Percentiles rank a stretch among this genome's conserved stretches.
These are phyloP conservation scores for Suillus americanus DNA, from an alignment of 768 basidiomycete genomes.

Conservation along the genomic window DNA sequence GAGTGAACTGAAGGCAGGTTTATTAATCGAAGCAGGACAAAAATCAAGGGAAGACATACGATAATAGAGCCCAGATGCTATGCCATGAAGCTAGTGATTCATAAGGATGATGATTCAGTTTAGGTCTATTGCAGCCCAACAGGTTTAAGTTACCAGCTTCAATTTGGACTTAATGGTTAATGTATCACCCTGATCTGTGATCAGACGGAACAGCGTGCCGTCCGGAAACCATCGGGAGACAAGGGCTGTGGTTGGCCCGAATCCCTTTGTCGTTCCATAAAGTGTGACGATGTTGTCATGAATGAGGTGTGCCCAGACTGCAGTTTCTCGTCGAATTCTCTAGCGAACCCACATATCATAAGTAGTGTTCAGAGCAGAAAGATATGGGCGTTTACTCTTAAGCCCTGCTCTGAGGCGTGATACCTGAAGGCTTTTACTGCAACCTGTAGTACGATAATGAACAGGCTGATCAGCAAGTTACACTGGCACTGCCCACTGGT, in stretches of 20 bases:
- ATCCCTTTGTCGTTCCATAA: too few relatives aligned
- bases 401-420: too few relatives aligned
- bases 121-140: background rate
- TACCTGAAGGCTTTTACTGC: background rate
- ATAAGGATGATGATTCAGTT: background rate
- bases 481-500: background rate
- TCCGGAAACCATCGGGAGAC: background rate
- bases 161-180: background rate
- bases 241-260: background rate
- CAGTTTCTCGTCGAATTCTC: too few relatives aligned
- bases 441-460: background rate
- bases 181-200: background rate
- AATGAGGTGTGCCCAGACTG: too few relatives aligned
- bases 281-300: too few relatives aligned
- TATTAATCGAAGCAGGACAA: too few relatives aligned
- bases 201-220: background rate
- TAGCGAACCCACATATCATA: too few relatives aligned
- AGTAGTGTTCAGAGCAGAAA: too few relatives aligned
- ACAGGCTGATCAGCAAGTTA: too few relatives aligned
- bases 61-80: constrained; percentile 12
- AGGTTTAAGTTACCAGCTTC: background rate
- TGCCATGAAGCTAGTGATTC: constrained; percentile 12
- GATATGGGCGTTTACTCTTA: too few relatives aligned
- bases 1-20: constrained; percentile 17
- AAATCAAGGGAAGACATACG: too few relatives aligned